These are phyloP conservation scores for Aeschynomene evenia DNA, from an alignment of 306 rosid species.

Conservation along the genomic window DNA sequence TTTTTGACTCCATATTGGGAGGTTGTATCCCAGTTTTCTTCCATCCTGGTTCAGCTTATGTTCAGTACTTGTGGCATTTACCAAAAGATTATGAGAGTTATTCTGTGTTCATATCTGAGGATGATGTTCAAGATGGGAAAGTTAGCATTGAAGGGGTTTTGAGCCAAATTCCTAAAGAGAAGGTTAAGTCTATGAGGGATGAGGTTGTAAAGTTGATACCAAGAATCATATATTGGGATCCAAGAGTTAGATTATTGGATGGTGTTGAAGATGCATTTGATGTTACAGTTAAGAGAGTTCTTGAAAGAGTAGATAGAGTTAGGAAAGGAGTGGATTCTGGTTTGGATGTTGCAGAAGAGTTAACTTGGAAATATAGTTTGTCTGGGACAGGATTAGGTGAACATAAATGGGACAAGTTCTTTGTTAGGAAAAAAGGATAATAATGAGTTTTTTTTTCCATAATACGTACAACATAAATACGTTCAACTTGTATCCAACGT, in stretches of 20 bases:
- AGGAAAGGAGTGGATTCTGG: constrained; percentile 57
- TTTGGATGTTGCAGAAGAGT: constrained; percentile 52
- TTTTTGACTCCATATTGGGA: constrained; percentile 58
- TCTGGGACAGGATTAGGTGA: background rate
- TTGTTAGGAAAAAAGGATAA: background rate
- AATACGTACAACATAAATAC: no score
- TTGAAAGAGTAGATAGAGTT: constrained; percentile 45
- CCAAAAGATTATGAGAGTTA: constrained; percentile 49
- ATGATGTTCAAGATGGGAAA: constrained; percentile 41
- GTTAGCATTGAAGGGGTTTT: constrained; percentile 42
- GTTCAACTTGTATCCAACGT: no score
- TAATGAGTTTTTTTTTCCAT: no score
- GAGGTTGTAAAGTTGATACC: constrained; percentile 54
- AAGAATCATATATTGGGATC: constrained; percentile 49
- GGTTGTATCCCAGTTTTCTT: constrained; percentile 78
- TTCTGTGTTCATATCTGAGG: constrained; percentile 57
- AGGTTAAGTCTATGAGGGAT: constrained; percentile 50
- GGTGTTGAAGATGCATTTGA: constrained; percentile 58
- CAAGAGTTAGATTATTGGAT: constrained; percentile 43
- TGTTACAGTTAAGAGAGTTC: constrained; percentile 49
- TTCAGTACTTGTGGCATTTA: constrained; percentile 65
- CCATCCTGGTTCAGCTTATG: constrained; percentile 67
- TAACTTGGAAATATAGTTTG: background rate
- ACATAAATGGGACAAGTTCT: background rate
- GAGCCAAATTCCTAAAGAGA: constrained; percentile 44